phyloP scores from a whole-genome alignment of 2,329 filamentous ascomycete species.

The Neofusicoccum laricinum region DNA sequence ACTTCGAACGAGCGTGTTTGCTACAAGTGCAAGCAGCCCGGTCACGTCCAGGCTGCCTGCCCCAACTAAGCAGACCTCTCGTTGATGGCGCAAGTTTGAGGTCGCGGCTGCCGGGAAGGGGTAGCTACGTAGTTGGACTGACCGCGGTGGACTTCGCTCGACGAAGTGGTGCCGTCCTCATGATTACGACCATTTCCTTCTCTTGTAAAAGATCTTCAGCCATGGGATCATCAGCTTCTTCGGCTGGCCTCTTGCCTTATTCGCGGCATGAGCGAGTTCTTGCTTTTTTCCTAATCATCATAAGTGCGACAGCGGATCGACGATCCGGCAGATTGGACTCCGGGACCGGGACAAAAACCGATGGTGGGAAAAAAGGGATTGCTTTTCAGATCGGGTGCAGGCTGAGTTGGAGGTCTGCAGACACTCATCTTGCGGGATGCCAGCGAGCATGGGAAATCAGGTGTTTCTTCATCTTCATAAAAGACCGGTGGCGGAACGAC shows the following conservation, averaged over 20 bases:
- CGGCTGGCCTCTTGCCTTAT: neutral
- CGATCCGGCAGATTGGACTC: conserved; percentile 9
- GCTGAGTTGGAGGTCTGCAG: neutral
- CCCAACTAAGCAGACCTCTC: conserved; percentile 61
- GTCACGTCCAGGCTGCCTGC: conserved; percentile 93
- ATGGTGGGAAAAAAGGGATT: conserved; percentile 14
- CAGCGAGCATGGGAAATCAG: neutral
- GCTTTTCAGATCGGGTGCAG: conserved; percentile 3
- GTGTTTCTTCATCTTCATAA: conserved; percentile 1
- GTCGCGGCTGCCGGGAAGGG: conserved; percentile 1
- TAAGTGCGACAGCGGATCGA: neutral
- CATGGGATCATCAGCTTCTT: conserved; percentile 12
- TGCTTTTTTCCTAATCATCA: conserved; percentile 14
- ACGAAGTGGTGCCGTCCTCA: neutral
- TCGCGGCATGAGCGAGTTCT: conserved; percentile 14
- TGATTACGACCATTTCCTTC: conserved; percentile 18
- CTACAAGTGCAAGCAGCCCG: conserved; percentile 89
- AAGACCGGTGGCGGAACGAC: neutral
- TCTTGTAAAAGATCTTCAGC: conserved; percentile 9
- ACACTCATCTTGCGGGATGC: conserved; percentile 9
- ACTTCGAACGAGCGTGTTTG: conserved; percentile 89
- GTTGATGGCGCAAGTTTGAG: conserved; percentile 12
- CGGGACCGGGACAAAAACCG: conserved; percentile 7
- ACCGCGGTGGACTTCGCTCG: neutral
- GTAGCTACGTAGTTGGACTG: conserved; percentile 8